Evolutionary conservation across 139 green algal genomes (phyloP), one percentile per base, ranked within the genome.

Genomic region (Mesotaenium endlicherianum): DNA sequence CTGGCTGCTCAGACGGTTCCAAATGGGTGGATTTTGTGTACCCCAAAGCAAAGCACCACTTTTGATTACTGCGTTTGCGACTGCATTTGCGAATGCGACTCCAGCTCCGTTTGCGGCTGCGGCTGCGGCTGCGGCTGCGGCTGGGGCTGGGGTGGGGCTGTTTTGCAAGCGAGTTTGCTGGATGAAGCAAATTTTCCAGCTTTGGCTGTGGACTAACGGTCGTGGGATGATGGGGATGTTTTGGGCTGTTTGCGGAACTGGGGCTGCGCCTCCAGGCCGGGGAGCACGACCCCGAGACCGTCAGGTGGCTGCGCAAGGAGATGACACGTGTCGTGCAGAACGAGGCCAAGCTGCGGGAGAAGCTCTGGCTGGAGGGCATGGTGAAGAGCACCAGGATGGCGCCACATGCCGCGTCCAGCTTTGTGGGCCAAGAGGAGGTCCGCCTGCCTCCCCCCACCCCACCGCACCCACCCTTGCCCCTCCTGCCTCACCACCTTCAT

Each of bases 301-400:
- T 84, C 39, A 83, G 60, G 49, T 91, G 85, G 81, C 38, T 94
- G 74, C 60, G 57, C 20, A 72, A 84, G 30, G 91, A 93, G 82
- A 67, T 97, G 82, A 50, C 72, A 42, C 85, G 90, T 20, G 30
- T 95, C n/a, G 55, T 89, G 0, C 39, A 75, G 16, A 71, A 93
- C 70, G 91, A 97, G 89, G 70, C 55, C n/a, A 76, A 86, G 31
- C 80, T 91, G 84, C 86, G 92, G 31, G 81, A 87, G 60, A 82
- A 87, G 53, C 89, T 96, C 0, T 94, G 92, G 93, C 67, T 34
- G 39, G 26, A 78, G 39, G 82, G 59, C 36, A 70, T 53, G 20
- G 50, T 70, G 30, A 59, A 26, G 31, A 77, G 55, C 49, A n/a
- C 14, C 14, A 72, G 82, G 72, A 83, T 83, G 72, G 50, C 72